These are phyloP conservation scores for Podosphaera fusca DNA, from an alignment of 2,329 filamentous ascomycete genomes.

Conservation along the genomic window DNA sequence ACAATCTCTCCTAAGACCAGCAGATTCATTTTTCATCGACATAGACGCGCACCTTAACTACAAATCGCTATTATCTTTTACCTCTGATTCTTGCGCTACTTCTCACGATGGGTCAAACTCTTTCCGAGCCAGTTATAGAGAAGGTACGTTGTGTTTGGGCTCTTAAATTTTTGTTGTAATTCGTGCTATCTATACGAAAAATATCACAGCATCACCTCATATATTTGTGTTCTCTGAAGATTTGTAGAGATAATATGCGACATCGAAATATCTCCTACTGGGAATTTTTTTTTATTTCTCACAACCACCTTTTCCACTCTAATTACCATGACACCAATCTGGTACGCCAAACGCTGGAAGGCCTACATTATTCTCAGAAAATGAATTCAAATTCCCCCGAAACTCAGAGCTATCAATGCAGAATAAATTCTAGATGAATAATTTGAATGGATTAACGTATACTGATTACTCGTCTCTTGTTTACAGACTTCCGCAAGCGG, in stretches of 20 bases:
- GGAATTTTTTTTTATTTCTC: not conserved
- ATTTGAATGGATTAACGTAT: not conserved
- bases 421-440: not conserved
- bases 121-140: slow-evolving; percentile 95
- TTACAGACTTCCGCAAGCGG: slow-evolving; percentile 63
- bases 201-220: not conserved
- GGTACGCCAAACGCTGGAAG: not conserved
- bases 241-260: not conserved
- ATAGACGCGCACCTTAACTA: not conserved
- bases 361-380: not conserved
- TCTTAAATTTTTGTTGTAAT: slow-evolving; percentile 2
- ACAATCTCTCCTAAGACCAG: not conserved
- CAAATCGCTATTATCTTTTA: not conserved
- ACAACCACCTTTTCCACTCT: not conserved
- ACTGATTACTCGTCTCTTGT: slow-evolving; percentile 5
- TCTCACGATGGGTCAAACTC: slow-evolving; percentile 75
- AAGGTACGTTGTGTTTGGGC: slow-evolving; percentile 44
- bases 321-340: not conserved
- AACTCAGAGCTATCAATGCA: not conserved
- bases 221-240: not conserved
- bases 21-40: not conserved
- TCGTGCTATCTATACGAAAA: not conserved
- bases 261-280: not conserved
- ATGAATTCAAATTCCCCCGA: not conserved
- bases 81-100: not conserved